Evolutionary conservation across 768 basidiomycete genomes (phyloP).

Genomic region (Botryobasidium botryosum): DNA sequence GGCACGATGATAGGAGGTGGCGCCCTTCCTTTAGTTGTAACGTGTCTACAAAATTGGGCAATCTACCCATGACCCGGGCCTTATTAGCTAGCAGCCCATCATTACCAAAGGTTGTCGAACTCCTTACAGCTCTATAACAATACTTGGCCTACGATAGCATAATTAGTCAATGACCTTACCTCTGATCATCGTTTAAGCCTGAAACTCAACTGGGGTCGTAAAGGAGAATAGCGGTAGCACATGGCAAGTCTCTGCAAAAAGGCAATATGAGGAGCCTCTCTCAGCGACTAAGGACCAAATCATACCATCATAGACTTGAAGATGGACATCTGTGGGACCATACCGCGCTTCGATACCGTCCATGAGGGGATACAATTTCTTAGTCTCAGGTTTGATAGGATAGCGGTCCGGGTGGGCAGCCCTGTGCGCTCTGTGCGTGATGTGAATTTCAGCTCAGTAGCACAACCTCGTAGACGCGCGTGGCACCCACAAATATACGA

Average conservation of each 20-base stretch:
- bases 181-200: slow-evolving; percentile 12
- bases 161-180: too few relatives aligned
- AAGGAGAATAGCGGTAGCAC: slow-evolving; percentile 59
- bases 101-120: background rate
- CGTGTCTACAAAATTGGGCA: slow-evolving; percentile 16
- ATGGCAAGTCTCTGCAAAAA: slow-evolving; percentile 50
- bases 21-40: too few relatives aligned
- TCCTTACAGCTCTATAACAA: slow-evolving; percentile 12
- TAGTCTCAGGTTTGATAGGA: slow-evolving; percentile 38
- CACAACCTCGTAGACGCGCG: background rate
- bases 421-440: slow-evolving; percentile 48
- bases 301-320: slow-evolving; percentile 81
- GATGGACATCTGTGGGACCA: slow-evolving; percentile 59
- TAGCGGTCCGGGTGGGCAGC: slow-evolving; percentile 71
- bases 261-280: background rate
- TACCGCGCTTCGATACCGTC: slow-evolving; percentile 20
- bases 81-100: background rate
- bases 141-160: slow-evolving; percentile 10
- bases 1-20: too few relatives aligned
- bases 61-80: slow-evolving; percentile 11
- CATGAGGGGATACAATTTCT: slow-evolving; percentile 26
- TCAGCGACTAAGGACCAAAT: background rate
- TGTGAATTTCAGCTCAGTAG: slow-evolving; percentile 6
- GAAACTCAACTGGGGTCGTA: slow-evolving; percentile 37
- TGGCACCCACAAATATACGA: slow-evolving; percentile 46